Conservation (phyloP, 2,329 filamentous ascomycete genomes). For the Zarea fungicola region DNA sequence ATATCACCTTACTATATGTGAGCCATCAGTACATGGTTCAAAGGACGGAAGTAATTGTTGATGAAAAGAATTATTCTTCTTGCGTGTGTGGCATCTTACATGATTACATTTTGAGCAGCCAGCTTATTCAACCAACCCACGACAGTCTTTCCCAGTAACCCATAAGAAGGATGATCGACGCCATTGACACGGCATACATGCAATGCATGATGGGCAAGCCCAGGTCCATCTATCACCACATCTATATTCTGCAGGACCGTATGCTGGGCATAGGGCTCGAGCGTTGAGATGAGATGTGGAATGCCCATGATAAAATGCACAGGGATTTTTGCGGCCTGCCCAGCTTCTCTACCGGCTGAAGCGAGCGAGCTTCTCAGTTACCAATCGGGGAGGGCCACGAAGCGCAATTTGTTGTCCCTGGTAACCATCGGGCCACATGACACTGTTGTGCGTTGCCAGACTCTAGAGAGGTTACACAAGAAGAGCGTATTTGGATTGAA, state of each 20-base stretch:
- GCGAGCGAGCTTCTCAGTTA: not conserved
- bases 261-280: constrained; percentile 47
- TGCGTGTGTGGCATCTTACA: constrained; percentile 45
- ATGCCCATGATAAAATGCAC: constrained; percentile 48
- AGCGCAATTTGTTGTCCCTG: not conserved
- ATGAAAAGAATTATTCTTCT: not conserved
- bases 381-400: constrained; percentile 5
- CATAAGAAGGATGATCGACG: constrained; percentile 56
- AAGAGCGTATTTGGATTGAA: not conserved
- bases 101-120: constrained; percentile 45
- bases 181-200: constrained; percentile 47
- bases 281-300: constrained; percentile 45
- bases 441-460: not conserved
- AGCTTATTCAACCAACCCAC: constrained; percentile 60
- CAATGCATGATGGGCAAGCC: constrained; percentile 69
- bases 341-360: not conserved
- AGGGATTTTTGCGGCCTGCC: not conserved
- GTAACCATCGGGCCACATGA: constrained; percentile 16
- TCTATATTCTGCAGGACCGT: constrained; percentile 35
- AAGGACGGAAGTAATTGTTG: constrained; percentile 20
- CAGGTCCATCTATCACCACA: constrained; percentile 70
- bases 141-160: constrained; percentile 54
- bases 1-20: constrained; percentile 57
- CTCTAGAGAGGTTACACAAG: not conserved
- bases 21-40: not conserved